phyloP scores from a whole-genome alignment of 2,329 filamentous ascomycete species.

The Beauveria brongniartii region DNA sequence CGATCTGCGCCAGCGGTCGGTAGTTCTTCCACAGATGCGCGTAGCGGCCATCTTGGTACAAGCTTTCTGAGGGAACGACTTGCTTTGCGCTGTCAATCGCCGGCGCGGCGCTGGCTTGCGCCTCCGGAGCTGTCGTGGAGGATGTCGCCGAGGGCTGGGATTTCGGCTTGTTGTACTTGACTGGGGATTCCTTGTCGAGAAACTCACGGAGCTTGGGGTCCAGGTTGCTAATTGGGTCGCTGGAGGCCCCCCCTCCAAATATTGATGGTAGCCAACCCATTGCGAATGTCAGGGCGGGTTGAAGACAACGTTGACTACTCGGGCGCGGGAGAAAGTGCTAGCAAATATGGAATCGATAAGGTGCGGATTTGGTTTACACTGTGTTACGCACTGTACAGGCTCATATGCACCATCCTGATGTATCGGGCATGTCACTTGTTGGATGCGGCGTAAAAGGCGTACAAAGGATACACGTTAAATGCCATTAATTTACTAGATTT shows the following conservation, averaged over 20 bases:
- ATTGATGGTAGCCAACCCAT: slow-evolving; percentile 54
- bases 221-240: slow-evolving; percentile 61
- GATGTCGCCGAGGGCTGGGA: slow-evolving; percentile 10
- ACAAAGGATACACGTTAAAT: background rate
- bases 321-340: slow-evolving; percentile 3
- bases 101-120: slow-evolving; percentile 17
- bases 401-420: background rate
- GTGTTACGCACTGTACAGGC: slow-evolving; percentile 11
- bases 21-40: slow-evolving; percentile 93
- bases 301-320: background rate
- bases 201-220: slow-evolving; percentile 80
- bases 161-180: slow-evolving; percentile 47
- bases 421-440: too few relatives aligned
- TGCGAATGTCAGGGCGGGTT: slow-evolving; percentile 11
- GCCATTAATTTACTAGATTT: background rate
- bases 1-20: slow-evolving; percentile 60
- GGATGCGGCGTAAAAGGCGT: too few relatives aligned
- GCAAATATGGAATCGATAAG: slow-evolving; percentile 7
- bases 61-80: slow-evolving; percentile 39
- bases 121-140: slow-evolving; percentile 12
- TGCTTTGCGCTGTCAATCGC: slow-evolving; percentile 7
- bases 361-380: slow-evolving; percentile 16
- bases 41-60: slow-evolving; percentile 55
- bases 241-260: slow-evolving; percentile 38
- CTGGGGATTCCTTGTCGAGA: slow-evolving; percentile 71